phyloP scores from a whole-genome alignment of 306 rosid genomes.

The Corylus avellana region DNA sequence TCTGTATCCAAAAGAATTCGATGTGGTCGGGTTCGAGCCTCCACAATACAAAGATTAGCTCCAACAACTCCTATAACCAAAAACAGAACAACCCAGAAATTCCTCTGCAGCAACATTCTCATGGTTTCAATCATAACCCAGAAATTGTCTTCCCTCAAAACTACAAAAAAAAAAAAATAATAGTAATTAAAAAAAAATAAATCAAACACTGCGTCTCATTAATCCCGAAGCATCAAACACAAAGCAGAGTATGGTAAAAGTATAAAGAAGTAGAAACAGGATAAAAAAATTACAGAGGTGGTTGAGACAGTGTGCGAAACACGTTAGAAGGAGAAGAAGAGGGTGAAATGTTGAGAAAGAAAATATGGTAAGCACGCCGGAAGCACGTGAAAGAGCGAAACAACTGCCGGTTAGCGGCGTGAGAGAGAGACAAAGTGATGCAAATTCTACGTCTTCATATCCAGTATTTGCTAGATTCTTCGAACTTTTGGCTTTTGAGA shows the following conservation, averaged over 20 bases:
- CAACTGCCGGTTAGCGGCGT: background rate
- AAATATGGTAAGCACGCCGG: background rate
- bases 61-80: slow-evolving; percentile 36
- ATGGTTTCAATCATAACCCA: slow-evolving; percentile 31
- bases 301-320: background rate
- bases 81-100: slow-evolving; percentile 30
- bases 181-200: background rate
- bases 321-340: background rate
- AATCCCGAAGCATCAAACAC: background rate
- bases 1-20: slow-evolving; percentile 89
- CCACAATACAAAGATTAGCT: slow-evolving; percentile 33
- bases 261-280: background rate
- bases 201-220: background rate
- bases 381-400: background rate
- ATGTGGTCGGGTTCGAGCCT: slow-evolving; percentile 50
- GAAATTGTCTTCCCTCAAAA: slow-evolving; percentile 21
- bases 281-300: background rate
- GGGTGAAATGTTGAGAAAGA: background rate
- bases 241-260: background rate
- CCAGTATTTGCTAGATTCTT: background rate
- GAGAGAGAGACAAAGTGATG: slow-evolving; percentile 14
- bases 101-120: slow-evolving; percentile 51
- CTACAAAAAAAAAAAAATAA: background rate
- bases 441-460: slow-evolving; percentile 30
- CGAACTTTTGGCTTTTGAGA: background rate